phyloP scores from a whole-genome alignment of 805 yeast species.

The Saccharomycopsis amapae region DNA sequence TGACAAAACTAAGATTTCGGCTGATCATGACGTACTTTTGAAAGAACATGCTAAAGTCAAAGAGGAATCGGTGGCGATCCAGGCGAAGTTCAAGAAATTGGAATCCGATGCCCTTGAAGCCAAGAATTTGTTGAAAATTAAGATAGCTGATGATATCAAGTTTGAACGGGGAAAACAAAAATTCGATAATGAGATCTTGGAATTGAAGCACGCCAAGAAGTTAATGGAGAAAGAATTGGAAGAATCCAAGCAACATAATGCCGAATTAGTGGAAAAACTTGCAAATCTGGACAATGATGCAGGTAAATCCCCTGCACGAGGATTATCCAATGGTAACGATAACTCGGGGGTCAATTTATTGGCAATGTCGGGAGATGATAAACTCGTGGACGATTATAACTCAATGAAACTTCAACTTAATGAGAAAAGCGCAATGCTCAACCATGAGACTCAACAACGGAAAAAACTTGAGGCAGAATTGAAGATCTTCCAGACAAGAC shows the following conservation, averaged over 20 bases:
- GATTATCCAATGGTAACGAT: background rate
- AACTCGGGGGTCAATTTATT: background rate
- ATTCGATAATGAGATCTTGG: conserved; percentile 35
- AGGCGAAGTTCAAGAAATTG: conserved; percentile 27
- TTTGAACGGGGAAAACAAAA: conserved; percentile 40
- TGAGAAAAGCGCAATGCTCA: conserved; percentile 42
- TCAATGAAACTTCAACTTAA: conserved; percentile 44
- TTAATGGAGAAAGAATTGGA: conserved; percentile 22
- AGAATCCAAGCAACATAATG: conserved; percentile 27
- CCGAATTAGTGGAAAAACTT: conserved; percentile 24
- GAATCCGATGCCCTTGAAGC: conserved; percentile 42
- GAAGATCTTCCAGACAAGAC: conserved; percentile 50
- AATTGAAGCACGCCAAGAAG: conserved; percentile 29
- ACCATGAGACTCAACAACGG: conserved; percentile 38
- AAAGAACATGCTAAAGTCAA: conserved; percentile 26
- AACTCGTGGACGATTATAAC: conserved; percentile 35
- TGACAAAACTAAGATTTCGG: conserved; percentile 24
- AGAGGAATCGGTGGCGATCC: conserved; percentile 25
- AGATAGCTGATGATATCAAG: conserved; percentile 36
- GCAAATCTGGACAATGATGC: background rate
- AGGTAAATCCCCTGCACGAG: background rate
- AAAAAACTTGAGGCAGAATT: conserved; percentile 48
- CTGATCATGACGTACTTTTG: conserved; percentile 25
- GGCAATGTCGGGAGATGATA: conserved; percentile 6
- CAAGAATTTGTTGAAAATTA: conserved; percentile 35